Percentiles rank a stretch among this genome's conserved stretches.
Evolutionary conservation across 352 stramenopile species (phyloP).

Genomic region (Phytophthora nicotianae): DNA sequence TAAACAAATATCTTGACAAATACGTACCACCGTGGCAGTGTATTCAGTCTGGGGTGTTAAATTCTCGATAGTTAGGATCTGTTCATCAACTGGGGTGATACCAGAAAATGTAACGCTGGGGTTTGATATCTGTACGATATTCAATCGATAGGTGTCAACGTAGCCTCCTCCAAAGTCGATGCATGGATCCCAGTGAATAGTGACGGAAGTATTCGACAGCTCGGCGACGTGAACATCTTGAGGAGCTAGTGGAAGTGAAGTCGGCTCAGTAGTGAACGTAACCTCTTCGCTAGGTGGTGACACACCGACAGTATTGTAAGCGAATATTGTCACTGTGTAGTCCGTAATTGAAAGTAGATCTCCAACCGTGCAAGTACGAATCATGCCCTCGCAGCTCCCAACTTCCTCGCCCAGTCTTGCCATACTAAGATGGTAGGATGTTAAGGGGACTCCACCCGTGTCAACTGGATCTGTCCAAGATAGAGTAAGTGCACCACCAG

Average conservation of each 20-base stretch:
- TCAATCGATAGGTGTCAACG: constrained; percentile 43
- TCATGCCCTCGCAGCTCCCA: constrained; percentile 46
- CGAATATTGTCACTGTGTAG: constrained; percentile 45
- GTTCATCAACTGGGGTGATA: constrained; percentile 21
- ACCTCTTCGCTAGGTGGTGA: constrained; percentile 30
- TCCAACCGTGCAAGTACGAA: constrained; percentile 42
- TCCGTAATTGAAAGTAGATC: constrained; percentile 49
- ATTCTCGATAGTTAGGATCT: constrained; percentile 27
- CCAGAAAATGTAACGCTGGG: background rate
- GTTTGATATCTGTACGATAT: constrained; percentile 24
- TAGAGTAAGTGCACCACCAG: constrained; percentile 49
- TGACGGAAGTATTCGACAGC: constrained; percentile 25
- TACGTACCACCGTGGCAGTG: constrained; percentile 53
- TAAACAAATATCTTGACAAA: background rate
- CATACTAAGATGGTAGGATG: constrained; percentile 44
- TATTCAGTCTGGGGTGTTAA: constrained; percentile 42
- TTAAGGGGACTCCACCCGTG: constrained; percentile 52
- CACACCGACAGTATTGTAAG: constrained; percentile 42
- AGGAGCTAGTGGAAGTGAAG: constrained; percentile 39
- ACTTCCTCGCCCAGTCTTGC: constrained; percentile 22
- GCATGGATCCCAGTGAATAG: constrained; percentile 43
- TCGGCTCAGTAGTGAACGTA: constrained; percentile 32
- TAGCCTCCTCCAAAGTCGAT: constrained; percentile 54
- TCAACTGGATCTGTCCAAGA: constrained; percentile 57
- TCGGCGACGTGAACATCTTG: constrained; percentile 26